Evolutionary conservation across 1,284 basidiomycete genomes (phyloP).

Genomic region (Apiotrichum laibachii): DNA sequence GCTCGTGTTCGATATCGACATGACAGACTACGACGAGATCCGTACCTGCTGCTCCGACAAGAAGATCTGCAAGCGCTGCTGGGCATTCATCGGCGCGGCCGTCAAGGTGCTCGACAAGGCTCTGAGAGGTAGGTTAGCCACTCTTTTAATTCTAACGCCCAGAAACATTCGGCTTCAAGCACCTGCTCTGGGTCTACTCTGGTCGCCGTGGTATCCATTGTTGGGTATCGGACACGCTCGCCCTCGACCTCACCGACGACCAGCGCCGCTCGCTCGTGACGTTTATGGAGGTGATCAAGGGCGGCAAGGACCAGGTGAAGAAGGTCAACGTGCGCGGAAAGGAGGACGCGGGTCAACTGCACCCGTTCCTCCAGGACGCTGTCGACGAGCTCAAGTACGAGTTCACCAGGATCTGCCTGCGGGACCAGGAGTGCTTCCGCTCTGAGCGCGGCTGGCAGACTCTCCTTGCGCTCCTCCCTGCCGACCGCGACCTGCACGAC

Average conservation of each 20-base stretch:
- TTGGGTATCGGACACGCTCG: slow-evolving; percentile 91
- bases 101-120: slow-evolving; percentile 80
- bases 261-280: slow-evolving; percentile 80
- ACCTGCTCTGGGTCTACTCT: slow-evolving; percentile 96
- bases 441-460: slow-evolving; percentile 69
- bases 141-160: slow-evolving; percentile 17
- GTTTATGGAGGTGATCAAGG: slow-evolving; percentile 82
- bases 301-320: slow-evolving; percentile 76
- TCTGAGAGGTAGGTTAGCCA: slow-evolving; percentile 61
- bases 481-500: slow-evolving; percentile 56
- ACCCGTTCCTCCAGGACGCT: slow-evolving; percentile 66
- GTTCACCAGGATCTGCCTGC: slow-evolving; percentile 71
- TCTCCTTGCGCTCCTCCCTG: slow-evolving; percentile 71
- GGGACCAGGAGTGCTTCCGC: slow-evolving; percentile 83
- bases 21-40: slow-evolving; percentile 98
- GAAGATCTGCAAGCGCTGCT: slow-evolving; percentile 88
- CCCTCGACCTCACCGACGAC: slow-evolving; percentile 86
- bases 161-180: slow-evolving; percentile 71
- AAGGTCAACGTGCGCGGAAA: slow-evolving; percentile 67
- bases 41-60: slow-evolving; percentile 93
- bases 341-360: slow-evolving; percentile 56
- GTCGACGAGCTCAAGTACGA: slow-evolving; percentile 57
- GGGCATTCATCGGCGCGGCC: slow-evolving; percentile 90
- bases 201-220: slow-evolving; percentile 96
- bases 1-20: slow-evolving; percentile 99